These are phyloP conservation scores for Mucor piriformis DNA, from an alignment of 371 early-diverging fungal species.

Conservation along the genomic window DNA sequence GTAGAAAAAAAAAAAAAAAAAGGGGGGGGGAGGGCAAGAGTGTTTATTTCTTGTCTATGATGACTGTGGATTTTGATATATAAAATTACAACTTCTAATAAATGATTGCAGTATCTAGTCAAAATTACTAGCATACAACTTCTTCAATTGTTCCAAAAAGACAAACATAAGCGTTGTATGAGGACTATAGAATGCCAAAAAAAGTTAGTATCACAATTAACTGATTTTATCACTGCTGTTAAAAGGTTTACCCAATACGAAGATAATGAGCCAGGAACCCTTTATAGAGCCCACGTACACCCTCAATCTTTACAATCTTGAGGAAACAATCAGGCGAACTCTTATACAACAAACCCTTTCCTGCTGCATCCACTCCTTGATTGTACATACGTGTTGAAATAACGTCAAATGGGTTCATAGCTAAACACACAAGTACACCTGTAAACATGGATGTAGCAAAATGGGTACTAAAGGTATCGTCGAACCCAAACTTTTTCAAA, in stretches of 20 bases:
- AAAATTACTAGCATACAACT: conserved; percentile 36
- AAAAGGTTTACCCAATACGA: conserved; percentile 79
- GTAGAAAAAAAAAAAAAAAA: no score
- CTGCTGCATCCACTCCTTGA: conserved; percentile 74
- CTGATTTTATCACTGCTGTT: no score
- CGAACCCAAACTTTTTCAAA: conserved; percentile 61
- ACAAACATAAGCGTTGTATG: conserved; percentile 95
- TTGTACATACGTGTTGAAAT: conserved; percentile 95
- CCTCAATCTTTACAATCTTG: conserved; percentile 85
- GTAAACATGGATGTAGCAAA: conserved; percentile 81
- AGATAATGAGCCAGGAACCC: conserved; percentile 93
- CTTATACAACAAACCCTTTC: conserved; percentile 75
- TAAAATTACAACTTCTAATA: no score
- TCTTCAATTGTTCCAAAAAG: conserved; percentile 82
- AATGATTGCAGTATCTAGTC: no score
- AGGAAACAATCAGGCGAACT: conserved; percentile 82
- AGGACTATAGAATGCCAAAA: conserved; percentile 60
- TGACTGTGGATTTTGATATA: no score
- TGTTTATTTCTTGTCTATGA: no score
- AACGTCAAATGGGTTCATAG: conserved; percentile 98
- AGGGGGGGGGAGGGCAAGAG: no score
- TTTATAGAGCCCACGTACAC: conserved; percentile 86
- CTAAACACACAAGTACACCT: conserved; percentile 84
- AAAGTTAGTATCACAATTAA: not conserved
- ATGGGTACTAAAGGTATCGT: conserved; percentile 72